phyloP scores from a whole-genome alignment of 306 rosid genomes.

The Pueraria montana region DNA sequence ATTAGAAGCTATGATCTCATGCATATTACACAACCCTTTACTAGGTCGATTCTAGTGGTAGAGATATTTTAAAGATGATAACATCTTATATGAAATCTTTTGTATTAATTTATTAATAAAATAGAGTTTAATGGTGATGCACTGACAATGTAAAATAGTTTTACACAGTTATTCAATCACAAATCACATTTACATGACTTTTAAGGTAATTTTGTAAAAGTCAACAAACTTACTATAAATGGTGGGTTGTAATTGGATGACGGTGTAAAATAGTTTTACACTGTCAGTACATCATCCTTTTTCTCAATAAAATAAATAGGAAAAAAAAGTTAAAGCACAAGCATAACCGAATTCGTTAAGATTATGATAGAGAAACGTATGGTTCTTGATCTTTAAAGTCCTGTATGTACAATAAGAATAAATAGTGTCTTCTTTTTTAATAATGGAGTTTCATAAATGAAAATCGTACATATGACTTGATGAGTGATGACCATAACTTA shows the following conservation, averaged over 20 bases:
- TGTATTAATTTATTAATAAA: background rate
- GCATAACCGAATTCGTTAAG: background rate
- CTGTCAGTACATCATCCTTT: too few species aligned
- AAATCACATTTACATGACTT: too few species aligned
- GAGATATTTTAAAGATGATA: background rate
- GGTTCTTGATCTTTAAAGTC: background rate
- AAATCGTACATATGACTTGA: background rate
- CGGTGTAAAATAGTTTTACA: too few species aligned
- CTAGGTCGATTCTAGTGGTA: too few species aligned
- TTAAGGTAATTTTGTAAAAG: too few species aligned
- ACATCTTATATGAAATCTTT: background rate
- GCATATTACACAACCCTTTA: too few species aligned
- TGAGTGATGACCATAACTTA: background rate
- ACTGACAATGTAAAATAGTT: too few species aligned
- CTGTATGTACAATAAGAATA: background rate
- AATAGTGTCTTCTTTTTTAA: background rate
- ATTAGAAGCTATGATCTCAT: too few species aligned
- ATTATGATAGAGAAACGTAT: background rate
- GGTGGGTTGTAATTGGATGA: too few species aligned
- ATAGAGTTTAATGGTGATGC: too few species aligned
- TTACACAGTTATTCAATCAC: too few species aligned
- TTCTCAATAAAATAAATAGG: background rate
- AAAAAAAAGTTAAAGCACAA: background rate
- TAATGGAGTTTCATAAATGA: background rate
- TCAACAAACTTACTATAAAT: too few species aligned